Evolutionary conservation across 2,329 filamentous ascomycete species (phyloP), one percentile per base, ranked within the genome.

Genomic region (Elsinoe necatrix): DNA sequence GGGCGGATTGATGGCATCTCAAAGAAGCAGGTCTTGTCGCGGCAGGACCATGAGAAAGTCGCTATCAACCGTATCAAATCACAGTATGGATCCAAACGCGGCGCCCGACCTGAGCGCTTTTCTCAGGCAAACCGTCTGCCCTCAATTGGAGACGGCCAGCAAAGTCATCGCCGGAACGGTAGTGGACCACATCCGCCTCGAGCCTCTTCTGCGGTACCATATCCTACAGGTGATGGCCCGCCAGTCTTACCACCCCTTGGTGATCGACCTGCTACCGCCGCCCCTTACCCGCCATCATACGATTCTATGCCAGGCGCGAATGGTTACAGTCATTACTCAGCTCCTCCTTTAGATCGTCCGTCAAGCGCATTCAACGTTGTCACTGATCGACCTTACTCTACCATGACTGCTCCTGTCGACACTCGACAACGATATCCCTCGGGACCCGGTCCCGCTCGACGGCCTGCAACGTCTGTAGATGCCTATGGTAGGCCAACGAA

Each of bases 1-100:
- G 81, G 80, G 45, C 83, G 93, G 42, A 82, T 98, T 57, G 88
- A 95, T 50, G 90, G 88, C 52, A 84, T 98, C 54, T 85, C 83
- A 47, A 83, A 88, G 63, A 89, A 89, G 71, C 87, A 87, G 9
- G 64, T 68, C 2, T 77, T 97, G 47, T 95, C 89, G 1, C 91
- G 91, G 73, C 81, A 85, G 63, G 93, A 97, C 66, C 93, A 98
- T 68, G 92, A 97, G 70, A 89, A 90, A 56, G 85, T 95, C 41
- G 91, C 93, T 0, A 83, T 98, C 62, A 86, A 83, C 52, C 83
- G 87, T 55, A 97, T 98, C 75, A 95, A 74, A 61, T 77, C 75
- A 1, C 70, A 73, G 59, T 74, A 79, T 61, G 77, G 76, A 12
- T 80, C 77, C 1, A 77, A 75, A 72, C 70, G 73, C 31, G 75